Evolutionary conservation across 257 asterid genomes (phyloP).

Genomic region (Nicotiana paniculata): DNA sequence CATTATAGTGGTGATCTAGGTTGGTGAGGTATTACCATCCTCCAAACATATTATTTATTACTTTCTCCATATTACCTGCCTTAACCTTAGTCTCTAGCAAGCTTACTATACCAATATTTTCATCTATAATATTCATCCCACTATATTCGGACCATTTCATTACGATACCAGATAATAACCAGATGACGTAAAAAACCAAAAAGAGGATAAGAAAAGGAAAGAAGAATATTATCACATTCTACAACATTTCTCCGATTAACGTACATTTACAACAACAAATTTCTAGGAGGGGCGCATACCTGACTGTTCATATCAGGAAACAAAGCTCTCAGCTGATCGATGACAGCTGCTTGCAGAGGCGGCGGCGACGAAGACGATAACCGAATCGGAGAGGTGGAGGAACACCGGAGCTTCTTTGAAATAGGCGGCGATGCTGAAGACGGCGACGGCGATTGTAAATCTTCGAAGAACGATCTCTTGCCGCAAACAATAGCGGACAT

Average conservation of each 20-base stretch:
- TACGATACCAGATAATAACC: not conserved
- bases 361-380: constrained; percentile 29
- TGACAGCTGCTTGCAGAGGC: constrained; percentile 16
- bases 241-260: not conserved
- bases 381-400: constrained; percentile 46
- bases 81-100: too few species aligned
- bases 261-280: not conserved
- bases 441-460: constrained; percentile 50
- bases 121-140: not conserved
- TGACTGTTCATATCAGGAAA: constrained; percentile 53
- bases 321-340: constrained; percentile 46
- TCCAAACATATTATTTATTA: too few species aligned
- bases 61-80: too few species aligned
- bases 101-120: too few species aligned
- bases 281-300: constrained; percentile 18
- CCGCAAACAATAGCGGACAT: constrained; percentile 84
- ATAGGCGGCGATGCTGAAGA: constrained; percentile 42
- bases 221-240: not conserved
- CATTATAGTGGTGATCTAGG: too few species aligned
- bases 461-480: constrained; percentile 82
- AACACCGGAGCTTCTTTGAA: constrained; percentile 54
- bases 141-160: not conserved
- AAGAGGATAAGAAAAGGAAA: not conserved
- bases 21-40: too few species aligned
- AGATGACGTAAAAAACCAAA: not conserved